phyloP scores from a whole-genome alignment of 805 yeast species.

The Wickerhamiella galacta region DNA sequence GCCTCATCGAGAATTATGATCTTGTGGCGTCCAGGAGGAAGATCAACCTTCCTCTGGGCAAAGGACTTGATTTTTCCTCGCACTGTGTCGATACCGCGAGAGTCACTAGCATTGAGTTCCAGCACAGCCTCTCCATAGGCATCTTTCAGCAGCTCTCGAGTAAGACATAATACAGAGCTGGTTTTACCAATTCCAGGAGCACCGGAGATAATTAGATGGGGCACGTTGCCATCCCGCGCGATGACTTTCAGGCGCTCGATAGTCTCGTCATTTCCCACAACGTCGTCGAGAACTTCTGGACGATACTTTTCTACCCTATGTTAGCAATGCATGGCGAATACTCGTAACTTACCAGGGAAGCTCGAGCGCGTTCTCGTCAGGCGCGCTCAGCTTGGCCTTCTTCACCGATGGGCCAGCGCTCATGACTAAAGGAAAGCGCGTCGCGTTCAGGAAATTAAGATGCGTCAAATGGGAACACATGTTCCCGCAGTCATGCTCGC shows the following conservation, averaged over 20 bases:
- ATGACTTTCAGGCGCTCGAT: constrained; percentile 68
- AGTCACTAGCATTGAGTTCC: constrained; percentile 92
- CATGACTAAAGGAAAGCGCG: constrained; percentile 1
- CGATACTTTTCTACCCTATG: constrained; percentile 87
- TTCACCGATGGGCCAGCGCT: constrained; percentile 11
- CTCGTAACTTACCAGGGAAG: constrained; percentile 5
- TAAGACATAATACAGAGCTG: constrained; percentile 81
- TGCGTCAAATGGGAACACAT: no score
- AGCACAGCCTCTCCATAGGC: constrained; percentile 65
- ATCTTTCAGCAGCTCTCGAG: constrained; percentile 63
- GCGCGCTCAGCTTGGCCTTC: constrained; percentile 3
- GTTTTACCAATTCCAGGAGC: constrained; percentile 97
- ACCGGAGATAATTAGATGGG: constrained; percentile 86
- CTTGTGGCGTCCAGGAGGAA: constrained; percentile 84
- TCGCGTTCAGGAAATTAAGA: no score
- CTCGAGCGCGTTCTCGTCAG: background rate
- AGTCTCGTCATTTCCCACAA: constrained; percentile 89
- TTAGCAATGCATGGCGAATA: background rate
- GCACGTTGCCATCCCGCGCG: constrained; percentile 89
- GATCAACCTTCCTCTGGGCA: constrained; percentile 81
- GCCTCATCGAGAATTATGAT: constrained; percentile 90
- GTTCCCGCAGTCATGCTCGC: no score
- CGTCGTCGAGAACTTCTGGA: constrained; percentile 60
- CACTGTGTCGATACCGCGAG: constrained; percentile 93
- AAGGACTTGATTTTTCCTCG: constrained; percentile 85